Percentiles rank a stretch among this genome's conserved stretches.
phyloP scores from a whole-genome alignment of 257 asterid species.

The Echium plantagineum region DNA sequence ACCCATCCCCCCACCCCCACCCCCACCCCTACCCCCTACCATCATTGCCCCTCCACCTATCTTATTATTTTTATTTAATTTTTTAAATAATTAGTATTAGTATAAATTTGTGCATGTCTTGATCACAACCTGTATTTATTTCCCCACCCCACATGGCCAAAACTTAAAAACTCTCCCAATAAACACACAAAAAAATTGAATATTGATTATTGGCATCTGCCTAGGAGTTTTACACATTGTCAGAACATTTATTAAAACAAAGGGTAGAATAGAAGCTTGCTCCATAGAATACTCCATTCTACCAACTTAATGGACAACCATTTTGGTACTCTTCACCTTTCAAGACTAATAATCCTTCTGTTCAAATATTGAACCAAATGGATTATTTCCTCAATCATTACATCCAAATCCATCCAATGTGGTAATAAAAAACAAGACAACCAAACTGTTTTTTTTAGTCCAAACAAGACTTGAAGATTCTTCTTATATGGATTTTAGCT shows the following conservation, averaged over 20 bases:
- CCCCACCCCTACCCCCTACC: conserved; percentile 1
- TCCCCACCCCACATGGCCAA: conserved; percentile 56
- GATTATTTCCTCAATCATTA: conserved; percentile 14
- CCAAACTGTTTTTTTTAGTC: conserved; percentile 16
- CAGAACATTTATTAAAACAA: conserved; percentile 32
- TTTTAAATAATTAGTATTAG: conserved; percentile 5
- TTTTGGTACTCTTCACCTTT: no score
- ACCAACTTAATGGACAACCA: no score
- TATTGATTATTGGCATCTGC: conserved; percentile 21
- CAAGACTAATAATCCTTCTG: neutral
- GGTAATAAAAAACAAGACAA: neutral
- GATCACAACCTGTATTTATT: conserved; percentile 60
- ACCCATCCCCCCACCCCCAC: conserved; percentile 1
- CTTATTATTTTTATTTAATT: conserved; percentile 16
- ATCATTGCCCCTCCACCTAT: conserved; percentile 20
- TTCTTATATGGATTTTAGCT: conserved; percentile 32
- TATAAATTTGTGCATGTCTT: conserved; percentile 32
- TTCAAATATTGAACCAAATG: neutral
- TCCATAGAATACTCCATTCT: neutral
- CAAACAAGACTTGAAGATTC: conserved; percentile 13
- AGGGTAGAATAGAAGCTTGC: conserved; percentile 21
- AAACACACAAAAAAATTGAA: conserved; percentile 15
- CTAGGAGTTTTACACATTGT: conserved; percentile 41
- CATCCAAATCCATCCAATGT: conserved; percentile 30
- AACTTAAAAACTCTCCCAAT: conserved; percentile 27